Percentiles rank a stretch among this genome's conserved stretches.
These are phyloP conservation scores for Yamadazyma epiphylla DNA, from an alignment of 1,139 yeast genomes.

Conservation along the genomic window DNA sequence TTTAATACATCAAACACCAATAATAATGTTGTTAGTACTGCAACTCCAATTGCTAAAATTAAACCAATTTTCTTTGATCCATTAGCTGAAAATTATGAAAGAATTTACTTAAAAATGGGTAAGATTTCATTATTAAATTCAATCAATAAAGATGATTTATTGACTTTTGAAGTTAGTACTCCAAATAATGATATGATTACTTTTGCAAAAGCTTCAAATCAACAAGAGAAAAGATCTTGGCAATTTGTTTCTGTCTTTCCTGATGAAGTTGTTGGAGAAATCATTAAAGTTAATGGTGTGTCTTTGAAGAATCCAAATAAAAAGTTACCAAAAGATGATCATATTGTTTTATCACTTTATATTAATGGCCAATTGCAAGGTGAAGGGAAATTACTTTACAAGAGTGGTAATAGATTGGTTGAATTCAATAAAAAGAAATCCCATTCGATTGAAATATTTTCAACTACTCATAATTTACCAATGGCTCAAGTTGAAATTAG, in stretches of 20 bases:
- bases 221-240: slow-evolving; percentile 54
- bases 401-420: slow-evolving; percentile 37
- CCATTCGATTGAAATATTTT: slow-evolving; percentile 33
- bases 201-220: slow-evolving; percentile 70
- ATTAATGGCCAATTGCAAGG: slow-evolving; percentile 64
- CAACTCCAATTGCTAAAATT: slow-evolving; percentile 57
- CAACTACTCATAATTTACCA: slow-evolving; percentile 30
- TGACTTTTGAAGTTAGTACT: slow-evolving; percentile 47
- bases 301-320: slow-evolving; percentile 31
- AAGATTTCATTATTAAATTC: slow-evolving; percentile 39
- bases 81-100: slow-evolving; percentile 54
- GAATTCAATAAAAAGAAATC: slow-evolving; percentile 37
- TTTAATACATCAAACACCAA: slow-evolving; percentile 19
- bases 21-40: slow-evolving; percentile 33
- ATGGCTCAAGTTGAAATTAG: slow-evolving; percentile 55
- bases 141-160: slow-evolving; percentile 32
- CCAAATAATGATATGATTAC: slow-evolving; percentile 45
- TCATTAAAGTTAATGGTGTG: slow-evolving; percentile 59
- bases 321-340: slow-evolving; percentile 46
- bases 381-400: slow-evolving; percentile 44
- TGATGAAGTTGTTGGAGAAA: slow-evolving; percentile 72
- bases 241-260: slow-evolving; percentile 74
- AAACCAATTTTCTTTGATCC: slow-evolving; percentile 65
- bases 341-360: slow-evolving; percentile 54
- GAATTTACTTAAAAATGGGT: slow-evolving; percentile 56